These are phyloP conservation scores for Nakaseomyces delphensis DNA, from an alignment of 1,139 yeast genomes.

Conservation along the genomic window DNA sequence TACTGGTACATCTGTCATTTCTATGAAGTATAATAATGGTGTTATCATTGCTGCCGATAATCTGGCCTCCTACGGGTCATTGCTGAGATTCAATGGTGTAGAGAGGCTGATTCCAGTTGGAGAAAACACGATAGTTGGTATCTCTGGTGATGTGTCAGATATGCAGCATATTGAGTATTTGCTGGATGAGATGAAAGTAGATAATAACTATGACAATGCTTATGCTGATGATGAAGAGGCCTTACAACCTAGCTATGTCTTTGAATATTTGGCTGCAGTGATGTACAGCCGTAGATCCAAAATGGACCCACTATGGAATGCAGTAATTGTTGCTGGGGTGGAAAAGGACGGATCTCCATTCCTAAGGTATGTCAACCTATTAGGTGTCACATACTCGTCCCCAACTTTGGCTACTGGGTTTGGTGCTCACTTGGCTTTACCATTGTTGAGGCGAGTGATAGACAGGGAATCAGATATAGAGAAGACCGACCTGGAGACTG, in stretches of 20 bases:
- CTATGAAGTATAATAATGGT: conserved; percentile 83
- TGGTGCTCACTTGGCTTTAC: conserved; percentile 91
- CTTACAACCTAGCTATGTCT: conserved; percentile 77
- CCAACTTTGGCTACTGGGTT: conserved; percentile 94
- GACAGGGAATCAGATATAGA: conserved; percentile 67
- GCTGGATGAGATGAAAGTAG: conserved; percentile 68
- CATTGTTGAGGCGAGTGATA: conserved; percentile 76
- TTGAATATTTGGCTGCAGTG: conserved; percentile 76
- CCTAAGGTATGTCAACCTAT: conserved; percentile 76
- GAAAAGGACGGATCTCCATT: conserved; percentile 59
- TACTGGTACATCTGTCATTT: conserved; percentile 93
- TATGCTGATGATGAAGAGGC: conserved; percentile 51
- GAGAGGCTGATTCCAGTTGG: conserved; percentile 85
- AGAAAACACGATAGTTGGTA: conserved; percentile 76
- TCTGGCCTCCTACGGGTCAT: conserved; percentile 87
- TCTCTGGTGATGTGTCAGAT: conserved; percentile 93
- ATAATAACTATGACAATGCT: conserved; percentile 65
- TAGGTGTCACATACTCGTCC: conserved; percentile 84
- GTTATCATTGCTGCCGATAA: conserved; percentile 93
- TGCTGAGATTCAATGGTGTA: conserved; percentile 75
- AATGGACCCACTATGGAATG: conserved; percentile 96
- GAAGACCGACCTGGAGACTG: conserved; percentile 63
- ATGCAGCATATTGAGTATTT: conserved; percentile 72
- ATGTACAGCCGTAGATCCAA: conserved; percentile 83
- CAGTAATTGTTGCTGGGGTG: conserved; percentile 83